Percentiles rank a stretch among this genome's conserved stretches.
Evolutionary conservation across 2,329 filamentous ascomycete genomes (phyloP).

Genomic region (Fusarium marasasianum): DNA sequence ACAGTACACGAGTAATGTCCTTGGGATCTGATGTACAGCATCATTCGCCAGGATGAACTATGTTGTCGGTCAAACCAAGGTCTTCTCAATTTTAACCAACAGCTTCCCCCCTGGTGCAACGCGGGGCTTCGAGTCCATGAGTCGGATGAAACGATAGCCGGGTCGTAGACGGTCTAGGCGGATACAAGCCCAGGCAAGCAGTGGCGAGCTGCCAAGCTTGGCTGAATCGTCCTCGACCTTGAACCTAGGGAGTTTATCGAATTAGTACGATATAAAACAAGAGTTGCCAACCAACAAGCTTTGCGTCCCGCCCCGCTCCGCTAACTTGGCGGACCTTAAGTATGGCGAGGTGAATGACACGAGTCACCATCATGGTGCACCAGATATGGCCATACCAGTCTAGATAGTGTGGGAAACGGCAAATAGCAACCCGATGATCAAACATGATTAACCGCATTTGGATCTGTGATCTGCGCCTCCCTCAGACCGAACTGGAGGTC

Average conservation of each 20-base stretch:
- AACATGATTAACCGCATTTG: background rate
- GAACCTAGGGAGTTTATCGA: slow-evolving; percentile 52
- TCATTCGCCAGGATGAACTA: background rate
- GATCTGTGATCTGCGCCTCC: background rate
- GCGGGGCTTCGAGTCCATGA: slow-evolving; percentile 58
- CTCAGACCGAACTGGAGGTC: background rate
- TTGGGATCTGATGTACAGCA: background rate
- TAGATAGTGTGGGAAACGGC: background rate
- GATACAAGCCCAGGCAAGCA: slow-evolving; percentile 67
- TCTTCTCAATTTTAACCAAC: slow-evolving; percentile 63
- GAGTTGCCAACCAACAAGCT: slow-evolving; percentile 5
- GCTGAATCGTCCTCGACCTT: slow-evolving; percentile 62
- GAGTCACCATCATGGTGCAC: background rate
- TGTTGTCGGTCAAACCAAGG: slow-evolving; percentile 46
- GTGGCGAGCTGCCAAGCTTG: slow-evolving; percentile 48
- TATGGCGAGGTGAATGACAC: background rate
- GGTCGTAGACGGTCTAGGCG: slow-evolving; percentile 65
- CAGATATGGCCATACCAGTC: background rate
- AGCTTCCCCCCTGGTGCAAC: slow-evolving; percentile 58
- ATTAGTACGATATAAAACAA: slow-evolving; percentile 33
- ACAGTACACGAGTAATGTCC: background rate
- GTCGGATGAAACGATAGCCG: slow-evolving; percentile 64
- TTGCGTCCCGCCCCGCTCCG: background rate
- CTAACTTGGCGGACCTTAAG: background rate
- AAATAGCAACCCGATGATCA: background rate